Evolutionary conservation across 306 rosid genomes (phyloP).

Genomic region (Sicyos baderoa): DNA sequence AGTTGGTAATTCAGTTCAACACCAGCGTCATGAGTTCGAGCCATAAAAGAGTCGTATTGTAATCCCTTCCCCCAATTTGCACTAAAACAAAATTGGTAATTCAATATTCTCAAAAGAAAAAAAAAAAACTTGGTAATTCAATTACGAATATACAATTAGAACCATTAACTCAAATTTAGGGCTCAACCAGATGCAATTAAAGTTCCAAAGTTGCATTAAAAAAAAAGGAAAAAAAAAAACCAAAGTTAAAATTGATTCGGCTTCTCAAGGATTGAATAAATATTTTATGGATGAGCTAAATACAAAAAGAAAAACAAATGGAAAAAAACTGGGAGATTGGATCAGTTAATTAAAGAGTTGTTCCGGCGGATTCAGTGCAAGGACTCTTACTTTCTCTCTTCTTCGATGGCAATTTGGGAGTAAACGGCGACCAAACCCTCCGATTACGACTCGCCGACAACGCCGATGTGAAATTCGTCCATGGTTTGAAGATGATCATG

Average conservation of each 20-base stretch:
- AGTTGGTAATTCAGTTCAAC: no score
- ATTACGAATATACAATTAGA: neutral
- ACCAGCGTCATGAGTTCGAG: no score
- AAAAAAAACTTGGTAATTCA: no score
- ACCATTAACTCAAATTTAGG: neutral
- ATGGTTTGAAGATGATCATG: slow-evolving; percentile 40
- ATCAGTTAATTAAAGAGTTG: no score
- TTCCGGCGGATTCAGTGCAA: slow-evolving; percentile 5
- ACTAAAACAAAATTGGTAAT: no score
- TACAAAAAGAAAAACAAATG: neutral
- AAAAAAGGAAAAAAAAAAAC: no score
- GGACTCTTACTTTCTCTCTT: neutral
- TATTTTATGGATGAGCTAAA: neutral
- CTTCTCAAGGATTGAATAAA: neutral
- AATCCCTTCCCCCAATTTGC: no score
- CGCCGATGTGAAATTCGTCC: neutral
- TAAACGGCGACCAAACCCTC: neutral
- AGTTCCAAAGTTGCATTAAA: no score
- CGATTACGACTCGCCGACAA: neutral
- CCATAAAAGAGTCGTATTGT: no score
- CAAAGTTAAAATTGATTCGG: neutral
- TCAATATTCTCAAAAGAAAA: no score
- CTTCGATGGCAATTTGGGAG: slow-evolving; percentile 13
- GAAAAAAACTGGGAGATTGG: no score
- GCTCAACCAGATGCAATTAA: neutral